Conservation (phyloP, 345 rosid species). For the Citrus medica region DNA sequence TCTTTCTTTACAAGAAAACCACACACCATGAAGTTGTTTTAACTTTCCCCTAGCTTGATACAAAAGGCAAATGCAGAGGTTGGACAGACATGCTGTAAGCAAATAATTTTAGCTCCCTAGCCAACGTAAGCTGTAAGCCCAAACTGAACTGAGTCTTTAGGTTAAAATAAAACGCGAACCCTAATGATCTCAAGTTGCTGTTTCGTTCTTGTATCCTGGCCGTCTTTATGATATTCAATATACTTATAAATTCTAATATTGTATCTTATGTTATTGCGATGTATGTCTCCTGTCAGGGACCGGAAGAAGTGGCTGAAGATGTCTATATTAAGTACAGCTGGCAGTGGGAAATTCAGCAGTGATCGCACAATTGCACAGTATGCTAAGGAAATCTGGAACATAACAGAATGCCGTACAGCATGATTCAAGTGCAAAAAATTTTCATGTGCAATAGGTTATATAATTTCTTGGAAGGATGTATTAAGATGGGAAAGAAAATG, state of each 20-base stretch:
- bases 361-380: conserved; percentile 86
- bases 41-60: neutral
- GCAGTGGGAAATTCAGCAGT: conserved; percentile 89
- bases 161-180: neutral
- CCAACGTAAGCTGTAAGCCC: too few species aligned
- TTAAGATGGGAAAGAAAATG: neutral
- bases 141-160: neutral
- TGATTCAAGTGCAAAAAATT: conserved; percentile 13
- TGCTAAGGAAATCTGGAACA: conserved; percentile 91
- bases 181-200: neutral
- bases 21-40: neutral
- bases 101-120: neutral
- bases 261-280: neutral
- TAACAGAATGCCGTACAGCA: conserved; percentile 69
- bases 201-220: neutral
- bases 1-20: neutral
- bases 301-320: conserved; percentile 73
- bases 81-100: neutral
- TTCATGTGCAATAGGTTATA: neutral
- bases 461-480: neutral
- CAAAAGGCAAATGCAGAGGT: too few species aligned
- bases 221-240: too few species aligned
- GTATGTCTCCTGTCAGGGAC: conserved; percentile 45
- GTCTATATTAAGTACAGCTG: conserved; percentile 93
- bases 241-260: neutral